These are phyloP conservation scores for Haplosporangium sp. DNA, from an alignment of 371 early-diverging fungal species.

Conservation along the genomic window DNA sequence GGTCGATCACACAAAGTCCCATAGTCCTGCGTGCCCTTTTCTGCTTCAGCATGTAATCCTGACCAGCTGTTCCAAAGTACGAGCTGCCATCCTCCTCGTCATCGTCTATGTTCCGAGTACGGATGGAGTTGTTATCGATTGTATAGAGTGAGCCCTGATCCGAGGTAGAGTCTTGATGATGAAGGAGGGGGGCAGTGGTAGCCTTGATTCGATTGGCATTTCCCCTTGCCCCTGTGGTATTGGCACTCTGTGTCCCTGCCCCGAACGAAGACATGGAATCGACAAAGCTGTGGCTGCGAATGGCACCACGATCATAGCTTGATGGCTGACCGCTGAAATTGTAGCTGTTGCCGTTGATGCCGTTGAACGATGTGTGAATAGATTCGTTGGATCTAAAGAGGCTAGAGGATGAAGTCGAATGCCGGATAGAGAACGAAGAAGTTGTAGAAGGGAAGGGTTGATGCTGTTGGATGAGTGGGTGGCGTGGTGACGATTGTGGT, in stretches of 20 bases:
- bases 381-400: slow-evolving; percentile 38
- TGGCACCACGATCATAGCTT: slow-evolving; percentile 13
- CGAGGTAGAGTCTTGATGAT: slow-evolving; percentile 15
- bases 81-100: slow-evolving; percentile 22
- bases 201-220: slow-evolving; percentile 2
- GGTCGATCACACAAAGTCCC: slow-evolving; percentile 27
- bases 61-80: slow-evolving; percentile 52
- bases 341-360: slow-evolving; percentile 4
- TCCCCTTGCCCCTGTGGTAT: slow-evolving; percentile 2
- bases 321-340: slow-evolving; percentile 5
- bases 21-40: slow-evolving; percentile 26
- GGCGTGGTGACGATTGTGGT: slow-evolving; percentile 10
- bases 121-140: slow-evolving; percentile 19
- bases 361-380: slow-evolving; percentile 13
- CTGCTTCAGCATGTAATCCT: slow-evolving; percentile 47
- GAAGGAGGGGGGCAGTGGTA: slow-evolving; percentile 5
- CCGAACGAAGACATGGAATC: slow-evolving; percentile 11
- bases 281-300: slow-evolving; percentile 7
- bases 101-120: not conserved
- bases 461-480: slow-evolving; percentile 37
- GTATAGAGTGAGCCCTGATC: slow-evolving; percentile 42
- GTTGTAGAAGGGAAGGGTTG: slow-evolving; percentile 48
- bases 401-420: slow-evolving; percentile 38
- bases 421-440: slow-evolving; percentile 46
- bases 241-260: slow-evolving; percentile 12